phyloP scores from a whole-genome alignment of 352 stramenopile genomes.

The Thraustochytrium striatum region DNA sequence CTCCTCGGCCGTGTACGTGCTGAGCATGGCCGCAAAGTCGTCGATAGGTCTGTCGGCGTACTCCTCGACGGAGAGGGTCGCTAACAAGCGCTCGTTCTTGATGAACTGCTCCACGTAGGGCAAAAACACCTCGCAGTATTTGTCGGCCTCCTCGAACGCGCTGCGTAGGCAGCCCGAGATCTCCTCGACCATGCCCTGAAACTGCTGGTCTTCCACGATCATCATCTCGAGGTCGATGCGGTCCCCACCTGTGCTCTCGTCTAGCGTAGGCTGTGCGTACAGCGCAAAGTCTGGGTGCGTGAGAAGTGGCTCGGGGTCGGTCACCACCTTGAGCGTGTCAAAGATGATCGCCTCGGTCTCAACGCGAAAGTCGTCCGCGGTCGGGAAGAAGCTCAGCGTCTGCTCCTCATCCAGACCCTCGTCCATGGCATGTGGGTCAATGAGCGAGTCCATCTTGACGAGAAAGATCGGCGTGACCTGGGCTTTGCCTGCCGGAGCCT shows the following conservation, averaged over 20 bases:
- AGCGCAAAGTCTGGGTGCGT: conserved; percentile 68
- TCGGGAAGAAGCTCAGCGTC: conserved; percentile 19
- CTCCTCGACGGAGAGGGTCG: conserved; percentile 65
- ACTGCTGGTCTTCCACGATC: conserved; percentile 54
- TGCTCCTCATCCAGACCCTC: background rate
- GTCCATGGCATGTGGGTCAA: background rate
- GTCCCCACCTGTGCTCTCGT: conserved; percentile 62
- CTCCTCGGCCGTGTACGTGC: conserved; percentile 70
- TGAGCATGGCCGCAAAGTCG: conserved; percentile 69
- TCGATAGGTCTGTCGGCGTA: conserved; percentile 65
- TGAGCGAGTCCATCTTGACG: background rate
- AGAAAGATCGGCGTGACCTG: conserved; percentile 41
- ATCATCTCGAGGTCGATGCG: conserved; percentile 50
- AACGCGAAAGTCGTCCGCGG: conserved; percentile 17
- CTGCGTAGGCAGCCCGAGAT: conserved; percentile 54
- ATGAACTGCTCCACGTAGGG: conserved; percentile 75
- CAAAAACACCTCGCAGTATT: conserved; percentile 81
- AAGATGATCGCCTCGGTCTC: conserved; percentile 43
- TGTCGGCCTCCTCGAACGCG: conserved; percentile 62
- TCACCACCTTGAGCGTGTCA: conserved; percentile 46
- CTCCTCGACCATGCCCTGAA: conserved; percentile 48
- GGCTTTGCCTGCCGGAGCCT: too few species aligned
- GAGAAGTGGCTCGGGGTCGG: conserved; percentile 60
- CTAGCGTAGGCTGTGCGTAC: conserved; percentile 72
- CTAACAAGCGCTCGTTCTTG: conserved; percentile 72